A percentile compares a stretch with the other conserved stretches of the same genome.
Evolutionary conservation across 495 filamentous ascomycete species (phyloP).

Genomic region (Saxispiralis lemnorum): DNA sequence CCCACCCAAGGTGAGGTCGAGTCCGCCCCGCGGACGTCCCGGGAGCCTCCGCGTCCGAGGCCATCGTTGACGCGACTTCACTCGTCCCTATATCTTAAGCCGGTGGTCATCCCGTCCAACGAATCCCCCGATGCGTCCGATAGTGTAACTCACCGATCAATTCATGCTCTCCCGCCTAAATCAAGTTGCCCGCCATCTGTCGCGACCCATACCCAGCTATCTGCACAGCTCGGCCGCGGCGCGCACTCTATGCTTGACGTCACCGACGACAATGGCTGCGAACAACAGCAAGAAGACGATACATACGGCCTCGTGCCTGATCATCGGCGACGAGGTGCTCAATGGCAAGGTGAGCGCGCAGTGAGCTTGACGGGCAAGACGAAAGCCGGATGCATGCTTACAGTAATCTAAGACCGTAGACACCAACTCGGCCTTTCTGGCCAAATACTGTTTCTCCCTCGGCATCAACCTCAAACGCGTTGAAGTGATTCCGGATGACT

Average conservation of each 20-base stretch:
- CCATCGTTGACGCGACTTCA: neutral
- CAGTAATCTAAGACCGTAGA: slow-evolving; percentile 43
- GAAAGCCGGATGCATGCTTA: slow-evolving; percentile 3
- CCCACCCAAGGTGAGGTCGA: no score
- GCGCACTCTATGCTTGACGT: slow-evolving; percentile 25
- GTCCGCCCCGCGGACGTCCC: no score
- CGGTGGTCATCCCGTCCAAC: neutral
- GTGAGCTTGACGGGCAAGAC: neutral
- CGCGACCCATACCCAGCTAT: slow-evolving; percentile 40
- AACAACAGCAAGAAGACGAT: slow-evolving; percentile 45
- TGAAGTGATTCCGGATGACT: slow-evolving; percentile 85
- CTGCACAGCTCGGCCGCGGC: slow-evolving; percentile 31
- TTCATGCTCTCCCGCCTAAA: slow-evolving; percentile 59
- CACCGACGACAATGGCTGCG: slow-evolving; percentile 32
- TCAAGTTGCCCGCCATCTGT: slow-evolving; percentile 56
- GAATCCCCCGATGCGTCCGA: no score
- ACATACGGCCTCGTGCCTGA: slow-evolving; percentile 79
- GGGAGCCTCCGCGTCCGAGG: neutral
- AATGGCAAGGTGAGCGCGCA: slow-evolving; percentile 61
- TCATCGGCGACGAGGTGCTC: slow-evolving; percentile 92
- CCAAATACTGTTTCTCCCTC: slow-evolving; percentile 80
- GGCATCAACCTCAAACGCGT: slow-evolving; percentile 79
- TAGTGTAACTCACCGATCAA: neutral
- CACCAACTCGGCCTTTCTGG: slow-evolving; percentile 83
- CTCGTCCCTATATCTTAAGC: neutral